Conservation (phyloP, 2,329 filamentous ascomycete genomes). For the Fusarium sp. region DNA sequence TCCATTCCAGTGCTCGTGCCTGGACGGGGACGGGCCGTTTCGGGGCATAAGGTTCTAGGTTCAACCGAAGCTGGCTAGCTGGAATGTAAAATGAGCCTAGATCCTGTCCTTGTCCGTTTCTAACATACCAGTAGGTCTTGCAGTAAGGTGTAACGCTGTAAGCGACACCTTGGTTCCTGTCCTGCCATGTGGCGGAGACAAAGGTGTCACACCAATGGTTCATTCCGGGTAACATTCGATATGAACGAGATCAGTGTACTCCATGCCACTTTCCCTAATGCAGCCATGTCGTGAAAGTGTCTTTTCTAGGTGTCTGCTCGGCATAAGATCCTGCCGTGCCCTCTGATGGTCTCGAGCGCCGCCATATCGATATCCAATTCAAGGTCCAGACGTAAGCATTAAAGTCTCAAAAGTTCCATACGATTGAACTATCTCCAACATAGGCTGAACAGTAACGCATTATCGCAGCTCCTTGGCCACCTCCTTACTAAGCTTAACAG, state of each 20-base stretch:
- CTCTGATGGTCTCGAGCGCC: background rate
- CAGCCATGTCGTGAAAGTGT: too few species aligned
- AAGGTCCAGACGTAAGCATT: too few species aligned
- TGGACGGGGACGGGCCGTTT: background rate
- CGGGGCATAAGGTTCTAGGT: background rate
- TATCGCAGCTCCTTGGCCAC: background rate
- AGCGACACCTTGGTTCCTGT: too few species aligned
- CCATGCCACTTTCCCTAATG: too few species aligned
- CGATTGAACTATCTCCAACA: background rate
- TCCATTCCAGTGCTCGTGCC: background rate
- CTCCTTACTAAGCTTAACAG: slow-evolving; percentile 1
- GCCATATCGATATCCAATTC: too few species aligned
- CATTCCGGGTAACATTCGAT: too few species aligned
- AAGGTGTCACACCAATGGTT: too few species aligned
- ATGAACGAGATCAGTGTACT: too few species aligned
- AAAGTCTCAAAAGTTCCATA: background rate
- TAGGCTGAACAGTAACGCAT: background rate
- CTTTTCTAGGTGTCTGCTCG: too few species aligned
- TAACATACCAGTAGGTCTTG: too few species aligned
- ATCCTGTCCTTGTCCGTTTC: background rate
- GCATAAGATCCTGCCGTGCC: background rate
- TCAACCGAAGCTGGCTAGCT: background rate
- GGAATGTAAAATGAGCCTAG: background rate
- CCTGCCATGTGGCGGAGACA: background rate
- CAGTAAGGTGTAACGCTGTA: accelerated